Evolutionary conservation across 257 asterid species (phyloP).

Genomic region (Henckelia pumila): DNA sequence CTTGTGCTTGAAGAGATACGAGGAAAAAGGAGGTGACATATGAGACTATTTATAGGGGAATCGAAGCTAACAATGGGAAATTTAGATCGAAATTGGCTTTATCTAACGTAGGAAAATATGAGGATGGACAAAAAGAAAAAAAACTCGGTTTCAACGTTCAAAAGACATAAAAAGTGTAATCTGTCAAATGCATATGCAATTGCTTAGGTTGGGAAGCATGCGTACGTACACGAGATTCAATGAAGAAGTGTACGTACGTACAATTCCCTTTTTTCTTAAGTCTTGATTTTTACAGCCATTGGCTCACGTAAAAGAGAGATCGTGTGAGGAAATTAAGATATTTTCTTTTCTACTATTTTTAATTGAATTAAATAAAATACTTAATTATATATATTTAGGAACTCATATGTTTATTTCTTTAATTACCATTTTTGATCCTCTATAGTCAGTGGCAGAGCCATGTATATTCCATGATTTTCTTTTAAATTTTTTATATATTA

Average conservation of each 20-base stretch:
- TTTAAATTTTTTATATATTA: too few relatives aligned
- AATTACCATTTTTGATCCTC: too few relatives aligned
- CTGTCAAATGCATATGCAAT: neutral
- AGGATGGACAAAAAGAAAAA: constrained; percentile 16
- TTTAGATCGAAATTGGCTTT: constrained; percentile 2
- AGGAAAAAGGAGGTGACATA: neutral
- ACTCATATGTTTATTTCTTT: too few relatives aligned
- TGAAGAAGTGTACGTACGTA: neutral
- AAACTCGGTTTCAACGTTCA: constrained; percentile 56
- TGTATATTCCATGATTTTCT: too few relatives aligned
- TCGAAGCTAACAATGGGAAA: neutral
- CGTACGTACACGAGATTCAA: neutral
- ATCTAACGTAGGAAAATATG: neutral
- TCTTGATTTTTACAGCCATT: neutral
- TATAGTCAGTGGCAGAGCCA: too few relatives aligned
- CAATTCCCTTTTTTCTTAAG: neutral
- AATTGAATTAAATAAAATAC: neutral
- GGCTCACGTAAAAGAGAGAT: neutral
- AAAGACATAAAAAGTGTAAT: constrained; percentile 12
- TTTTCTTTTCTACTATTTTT: neutral
- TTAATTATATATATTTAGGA: neutral
- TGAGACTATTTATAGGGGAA: neutral
- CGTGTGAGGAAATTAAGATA: neutral
- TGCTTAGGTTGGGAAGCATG: neutral
- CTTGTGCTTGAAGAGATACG: neutral